Evolutionary conservation across 129 eudicot species (phyloP).

Genomic region (Calendula officinalis): DNA sequence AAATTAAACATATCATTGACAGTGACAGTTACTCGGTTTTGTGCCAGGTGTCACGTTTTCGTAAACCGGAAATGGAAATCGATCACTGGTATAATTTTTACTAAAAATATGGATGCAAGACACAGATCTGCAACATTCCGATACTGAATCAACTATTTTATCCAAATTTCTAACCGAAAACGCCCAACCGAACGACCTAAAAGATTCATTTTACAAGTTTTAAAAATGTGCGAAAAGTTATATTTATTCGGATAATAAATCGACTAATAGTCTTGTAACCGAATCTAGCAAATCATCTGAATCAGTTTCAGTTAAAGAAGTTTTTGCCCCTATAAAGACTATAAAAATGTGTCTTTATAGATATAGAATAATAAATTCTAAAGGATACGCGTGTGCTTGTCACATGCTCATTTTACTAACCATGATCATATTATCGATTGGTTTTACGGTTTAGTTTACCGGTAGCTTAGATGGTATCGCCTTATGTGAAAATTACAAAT

Average conservation of each 20-base stretch:
- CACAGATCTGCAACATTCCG: conserved; percentile 31
- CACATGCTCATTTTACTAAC: conserved; percentile 55
- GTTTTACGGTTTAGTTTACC: conserved; percentile 60
- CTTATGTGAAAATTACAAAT: conserved; percentile 53
- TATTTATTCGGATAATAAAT: conserved; percentile 59
- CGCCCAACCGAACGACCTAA: conserved; percentile 67
- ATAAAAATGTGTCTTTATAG: conserved; percentile 65
- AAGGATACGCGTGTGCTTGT: conserved; percentile 61
- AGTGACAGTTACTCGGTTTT: conserved; percentile 45
- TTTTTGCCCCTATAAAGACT: conserved; percentile 51
- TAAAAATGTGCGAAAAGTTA: conserved; percentile 67
- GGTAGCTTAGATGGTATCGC: conserved; percentile 82
- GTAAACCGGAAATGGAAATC: conserved; percentile 89
- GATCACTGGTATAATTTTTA: conserved; percentile 87
- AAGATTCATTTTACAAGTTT: conserved; percentile 64
- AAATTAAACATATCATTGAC: conserved; percentile 76
- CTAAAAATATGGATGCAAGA: conserved; percentile 87
- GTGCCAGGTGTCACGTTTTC: conserved; percentile 57
- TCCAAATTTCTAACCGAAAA: conserved; percentile 71
- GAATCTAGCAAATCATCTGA: conserved; percentile 34
- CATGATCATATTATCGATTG: conserved; percentile 64
- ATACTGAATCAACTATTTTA: conserved; percentile 54
- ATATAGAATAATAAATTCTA: conserved; percentile 59
- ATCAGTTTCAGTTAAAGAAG: conserved; percentile 32
- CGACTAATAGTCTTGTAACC: conserved; percentile 53